Conservation (phyloP, 2,329 filamentous ascomycete species). For the Fusarium chuoi region DNA sequence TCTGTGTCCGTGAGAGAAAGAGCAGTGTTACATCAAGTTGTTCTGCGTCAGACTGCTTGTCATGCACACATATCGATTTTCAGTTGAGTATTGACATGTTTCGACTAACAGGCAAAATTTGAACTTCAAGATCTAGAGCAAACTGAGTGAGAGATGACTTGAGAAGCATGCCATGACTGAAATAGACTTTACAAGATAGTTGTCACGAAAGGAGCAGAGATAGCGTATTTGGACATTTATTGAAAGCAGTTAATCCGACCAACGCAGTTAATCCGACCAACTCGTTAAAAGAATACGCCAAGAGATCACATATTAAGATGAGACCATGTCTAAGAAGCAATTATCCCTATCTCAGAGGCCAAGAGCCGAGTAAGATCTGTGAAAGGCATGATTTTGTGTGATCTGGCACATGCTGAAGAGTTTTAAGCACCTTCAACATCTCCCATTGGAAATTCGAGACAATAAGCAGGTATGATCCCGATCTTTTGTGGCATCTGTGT, state of each 20-base stretch:
- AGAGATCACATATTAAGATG: too few relatives aligned
- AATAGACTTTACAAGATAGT: not conserved
- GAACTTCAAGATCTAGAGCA: fast-evolving
- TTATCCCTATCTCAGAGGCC: fast-evolving
- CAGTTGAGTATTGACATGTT: not conserved
- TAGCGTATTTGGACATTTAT: not conserved
- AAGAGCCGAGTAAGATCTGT: not conserved
- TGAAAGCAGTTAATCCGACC: not conserved
- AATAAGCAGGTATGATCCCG: not conserved
- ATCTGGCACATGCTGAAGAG: not conserved
- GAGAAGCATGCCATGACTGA: not conserved
- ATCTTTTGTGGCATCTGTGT: not conserved
- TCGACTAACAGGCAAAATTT: not conserved
- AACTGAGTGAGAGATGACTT: fast-evolving
- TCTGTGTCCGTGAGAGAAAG: fast-evolving
- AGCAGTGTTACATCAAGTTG: not conserved
- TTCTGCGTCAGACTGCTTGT: not conserved
- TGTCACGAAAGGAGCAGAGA: not conserved
- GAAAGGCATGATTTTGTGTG: too few relatives aligned
- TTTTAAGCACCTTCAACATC: too few relatives aligned
- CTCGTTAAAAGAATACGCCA: too few relatives aligned
- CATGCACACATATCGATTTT: not conserved
- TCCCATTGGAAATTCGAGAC: fast-evolving
- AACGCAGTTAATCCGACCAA: not conserved
- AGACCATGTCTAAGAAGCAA: fast-evolving